Evolutionary conservation across 805 yeast species (phyloP).

Genomic region (Isabelozyma gotoi): DNA sequence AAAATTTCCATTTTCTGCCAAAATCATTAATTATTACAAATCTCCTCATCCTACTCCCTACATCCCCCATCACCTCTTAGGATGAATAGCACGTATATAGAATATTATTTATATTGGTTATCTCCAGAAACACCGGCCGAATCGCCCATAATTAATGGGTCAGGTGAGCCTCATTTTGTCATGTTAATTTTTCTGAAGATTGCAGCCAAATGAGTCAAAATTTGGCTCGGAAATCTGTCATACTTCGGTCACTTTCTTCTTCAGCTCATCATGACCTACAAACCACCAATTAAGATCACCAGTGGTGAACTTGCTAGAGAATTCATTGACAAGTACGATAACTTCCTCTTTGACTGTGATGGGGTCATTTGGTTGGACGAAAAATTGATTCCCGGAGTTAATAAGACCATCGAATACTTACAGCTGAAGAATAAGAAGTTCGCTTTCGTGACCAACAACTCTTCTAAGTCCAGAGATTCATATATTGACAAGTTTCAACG

Average conservation of each 20-base stretch:
- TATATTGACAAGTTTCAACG: slow-evolving; percentile 31
- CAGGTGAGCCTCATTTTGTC: too few species aligned
- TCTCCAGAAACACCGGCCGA: too few species aligned
- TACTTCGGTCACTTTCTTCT: background rate
- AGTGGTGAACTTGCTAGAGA: slow-evolving; percentile 14
- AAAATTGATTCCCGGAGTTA: slow-evolving; percentile 31
- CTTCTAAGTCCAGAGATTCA: slow-evolving; percentile 32
- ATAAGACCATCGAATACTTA: slow-evolving; percentile 22
- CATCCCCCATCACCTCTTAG: too few species aligned
- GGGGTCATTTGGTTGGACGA: slow-evolving; percentile 44
- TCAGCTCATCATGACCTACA: background rate
- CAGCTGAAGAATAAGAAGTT: slow-evolving; percentile 21
- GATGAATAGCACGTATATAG: too few species aligned
- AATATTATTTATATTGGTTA: too few species aligned
- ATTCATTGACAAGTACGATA: slow-evolving; percentile 29
- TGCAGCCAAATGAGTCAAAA: background rate
- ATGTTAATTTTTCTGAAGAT: too few species aligned
- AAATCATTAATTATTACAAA: too few species aligned
- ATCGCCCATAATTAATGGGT: too few species aligned
- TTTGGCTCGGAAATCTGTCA: background rate
- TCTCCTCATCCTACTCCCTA: too few species aligned
- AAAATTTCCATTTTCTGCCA: too few species aligned
- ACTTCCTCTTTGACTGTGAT: slow-evolving; percentile 42
- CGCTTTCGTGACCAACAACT: slow-evolving; percentile 39
- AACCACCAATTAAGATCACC: slow-evolving; percentile 2